Evolutionary conservation across 2,329 filamentous ascomycete genomes (phyloP).

Genomic region (Sporothrix schenckii): DNA sequence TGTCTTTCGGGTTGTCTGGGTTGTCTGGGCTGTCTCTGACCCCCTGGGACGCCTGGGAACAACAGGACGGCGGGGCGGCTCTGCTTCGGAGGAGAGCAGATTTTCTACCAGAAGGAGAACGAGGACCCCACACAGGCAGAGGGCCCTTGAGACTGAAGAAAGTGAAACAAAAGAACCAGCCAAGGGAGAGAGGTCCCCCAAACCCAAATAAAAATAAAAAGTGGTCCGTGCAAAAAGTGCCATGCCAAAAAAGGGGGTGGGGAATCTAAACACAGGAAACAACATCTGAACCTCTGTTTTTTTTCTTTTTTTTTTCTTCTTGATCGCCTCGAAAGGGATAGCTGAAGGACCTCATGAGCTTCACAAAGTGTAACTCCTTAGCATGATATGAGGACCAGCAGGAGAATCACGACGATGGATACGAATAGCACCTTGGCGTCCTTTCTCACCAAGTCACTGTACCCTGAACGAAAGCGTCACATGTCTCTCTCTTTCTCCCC

Average conservation of each 20-base stretch:
- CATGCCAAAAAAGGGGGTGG: not conserved
- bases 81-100: not conserved
- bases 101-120: not conserved
- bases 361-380: no score
- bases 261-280: not conserved
- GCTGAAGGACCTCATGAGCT: no score
- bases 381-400: not conserved
- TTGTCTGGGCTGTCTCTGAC: not conserved
- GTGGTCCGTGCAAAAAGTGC: slow-evolving; percentile 21
- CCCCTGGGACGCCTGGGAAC: not conserved
- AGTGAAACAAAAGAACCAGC: not conserved
- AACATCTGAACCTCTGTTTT: not conserved
- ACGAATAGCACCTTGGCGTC: no score
- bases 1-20: not conserved
- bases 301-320: no score
- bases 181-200: not conserved
- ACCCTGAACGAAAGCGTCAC: not conserved
- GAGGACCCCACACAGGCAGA: not conserved
- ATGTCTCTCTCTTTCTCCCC: not conserved
- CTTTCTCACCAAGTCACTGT: no score
- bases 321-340: no score
- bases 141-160: not conserved
- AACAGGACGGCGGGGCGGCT: slow-evolving; percentile 15
- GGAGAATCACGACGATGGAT: not conserved
- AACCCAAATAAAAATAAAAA: slow-evolving; percentile 23